Conservation (phyloP, 2,329 filamentous ascomycete species). For the Eutypa lata region DNA sequence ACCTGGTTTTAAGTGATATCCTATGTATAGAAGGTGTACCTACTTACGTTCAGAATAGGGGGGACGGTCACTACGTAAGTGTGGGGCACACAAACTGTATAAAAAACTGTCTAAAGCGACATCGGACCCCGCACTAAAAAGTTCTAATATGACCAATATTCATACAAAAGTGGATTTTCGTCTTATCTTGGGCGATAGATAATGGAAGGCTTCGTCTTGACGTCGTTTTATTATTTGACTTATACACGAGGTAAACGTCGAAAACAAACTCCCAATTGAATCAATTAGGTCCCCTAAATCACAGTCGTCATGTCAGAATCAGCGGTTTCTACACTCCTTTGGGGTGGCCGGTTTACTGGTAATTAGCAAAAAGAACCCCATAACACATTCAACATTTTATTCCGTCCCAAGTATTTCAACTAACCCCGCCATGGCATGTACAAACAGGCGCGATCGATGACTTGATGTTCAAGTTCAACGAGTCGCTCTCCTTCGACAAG, state of each 20-base stretch:
- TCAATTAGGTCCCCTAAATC: neutral
- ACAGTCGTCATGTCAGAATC: neutral
- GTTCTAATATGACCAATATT: neutral
- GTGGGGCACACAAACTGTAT: neutral
- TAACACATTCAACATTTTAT: no score
- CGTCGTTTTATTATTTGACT: no score
- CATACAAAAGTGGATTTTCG: neutral
- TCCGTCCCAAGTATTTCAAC: no score
- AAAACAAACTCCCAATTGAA: neutral
- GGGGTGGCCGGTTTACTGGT: neutral
- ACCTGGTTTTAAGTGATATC: neutral
- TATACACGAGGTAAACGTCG: no score
- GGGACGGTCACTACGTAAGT: no score
- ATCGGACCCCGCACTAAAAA: neutral
- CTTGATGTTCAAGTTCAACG: slow-evolving; percentile 50
- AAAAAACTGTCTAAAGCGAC: neutral
- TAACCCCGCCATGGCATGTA: no score
- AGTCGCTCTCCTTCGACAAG: slow-evolving; percentile 64
- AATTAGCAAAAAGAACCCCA: no score
- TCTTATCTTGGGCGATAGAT: neutral
- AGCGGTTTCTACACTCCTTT: neutral
- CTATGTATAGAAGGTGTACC: neutral
- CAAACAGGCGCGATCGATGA: slow-evolving; percentile 7
- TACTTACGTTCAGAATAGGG: neutral
- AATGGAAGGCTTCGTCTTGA: neutral